Percentiles rank a stretch among this genome's conserved stretches.
phyloP scores from a whole-genome alignment of 306 rosid genomes.

The Castanopsis chinensis region DNA sequence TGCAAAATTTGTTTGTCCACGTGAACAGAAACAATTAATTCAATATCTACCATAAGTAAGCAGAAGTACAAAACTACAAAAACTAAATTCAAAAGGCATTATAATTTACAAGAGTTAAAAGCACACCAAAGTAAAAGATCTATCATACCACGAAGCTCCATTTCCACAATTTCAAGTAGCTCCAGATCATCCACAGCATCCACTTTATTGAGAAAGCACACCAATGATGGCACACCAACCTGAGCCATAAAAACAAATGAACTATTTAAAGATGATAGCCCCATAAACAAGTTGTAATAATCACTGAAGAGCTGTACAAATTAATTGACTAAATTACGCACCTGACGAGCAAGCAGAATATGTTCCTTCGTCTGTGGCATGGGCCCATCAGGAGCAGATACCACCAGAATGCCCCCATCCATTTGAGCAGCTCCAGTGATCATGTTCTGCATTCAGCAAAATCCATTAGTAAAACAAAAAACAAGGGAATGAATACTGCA shows the following conservation, averaged over 20 bases:
- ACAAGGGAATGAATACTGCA: too few relatives aligned
- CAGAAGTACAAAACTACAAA: conserved; percentile 5
- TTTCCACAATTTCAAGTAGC: conserved; percentile 90
- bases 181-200: conserved; percentile 93
- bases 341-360: conserved; percentile 96
- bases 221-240: conserved; percentile 99
- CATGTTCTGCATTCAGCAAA: conserved; percentile 64
- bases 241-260: conserved; percentile 22
- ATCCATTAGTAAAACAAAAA: too few relatives aligned
- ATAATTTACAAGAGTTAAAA: not conserved
- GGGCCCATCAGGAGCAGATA: conserved; percentile 97
- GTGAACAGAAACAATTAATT: too few relatives aligned
- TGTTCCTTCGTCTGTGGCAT: conserved; percentile 99
- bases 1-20: conserved; percentile 32
- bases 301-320: not conserved
- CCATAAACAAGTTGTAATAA: not conserved
- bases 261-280: not conserved
- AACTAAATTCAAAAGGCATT: not conserved
- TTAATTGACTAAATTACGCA: conserved; percentile 22
- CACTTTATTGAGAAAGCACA: conserved; percentile 90
- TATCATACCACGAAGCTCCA: conserved; percentile 84
- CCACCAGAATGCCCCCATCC: conserved; percentile 98
- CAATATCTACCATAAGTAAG: not conserved
- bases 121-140: conserved; percentile 3
- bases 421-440: conserved; percentile 99